Conservation (phyloP, 805 yeast genomes). For the Ogataea ramenticola region DNA sequence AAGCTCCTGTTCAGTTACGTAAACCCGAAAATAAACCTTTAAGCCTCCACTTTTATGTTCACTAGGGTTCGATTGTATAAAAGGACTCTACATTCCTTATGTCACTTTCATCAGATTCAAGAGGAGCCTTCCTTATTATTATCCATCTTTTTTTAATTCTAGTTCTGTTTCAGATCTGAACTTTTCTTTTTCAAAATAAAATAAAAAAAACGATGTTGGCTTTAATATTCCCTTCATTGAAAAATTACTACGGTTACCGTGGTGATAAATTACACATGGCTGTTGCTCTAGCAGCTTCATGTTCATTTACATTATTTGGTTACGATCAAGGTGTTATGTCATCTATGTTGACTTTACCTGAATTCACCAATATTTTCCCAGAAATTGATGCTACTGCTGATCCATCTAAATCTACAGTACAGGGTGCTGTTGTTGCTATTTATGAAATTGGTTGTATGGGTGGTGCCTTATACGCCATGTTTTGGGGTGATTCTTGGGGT, state of each 20-base stretch:
- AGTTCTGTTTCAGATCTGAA: too few relatives aligned
- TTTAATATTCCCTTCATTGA: neutral
- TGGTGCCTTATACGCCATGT: slow-evolving; percentile 34
- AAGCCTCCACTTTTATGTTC: too few relatives aligned
- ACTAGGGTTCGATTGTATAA: too few relatives aligned
- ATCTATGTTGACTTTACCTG: slow-evolving; percentile 43
- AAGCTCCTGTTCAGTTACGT: too few relatives aligned
- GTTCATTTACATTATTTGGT: slow-evolving; percentile 37
- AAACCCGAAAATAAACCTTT: too few relatives aligned
- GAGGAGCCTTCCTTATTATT: too few relatives aligned
- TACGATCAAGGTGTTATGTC: slow-evolving; percentile 73
- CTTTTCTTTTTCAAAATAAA: neutral
- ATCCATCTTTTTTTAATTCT: too few relatives aligned
- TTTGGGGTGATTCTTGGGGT: slow-evolving; percentile 46
- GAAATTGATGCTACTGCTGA: slow-evolving; percentile 12
- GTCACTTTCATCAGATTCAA: too few relatives aligned
- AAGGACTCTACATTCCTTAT: too few relatives aligned
- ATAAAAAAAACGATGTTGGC: neutral
- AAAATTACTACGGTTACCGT: slow-evolving; percentile 1
- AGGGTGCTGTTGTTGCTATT: slow-evolving; percentile 42
- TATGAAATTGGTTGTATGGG: slow-evolving; percentile 42
- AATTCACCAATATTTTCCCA: slow-evolving; percentile 58
- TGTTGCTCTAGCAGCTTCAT: neutral
- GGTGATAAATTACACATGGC: slow-evolving; percentile 1
- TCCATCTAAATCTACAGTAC: slow-evolving; percentile 21